Evolutionary conservation across 2,329 filamentous ascomycete species (phyloP), one percentile per base, ranked within the genome.

Genomic region (Teratosphaeria nubilosa): DNA sequence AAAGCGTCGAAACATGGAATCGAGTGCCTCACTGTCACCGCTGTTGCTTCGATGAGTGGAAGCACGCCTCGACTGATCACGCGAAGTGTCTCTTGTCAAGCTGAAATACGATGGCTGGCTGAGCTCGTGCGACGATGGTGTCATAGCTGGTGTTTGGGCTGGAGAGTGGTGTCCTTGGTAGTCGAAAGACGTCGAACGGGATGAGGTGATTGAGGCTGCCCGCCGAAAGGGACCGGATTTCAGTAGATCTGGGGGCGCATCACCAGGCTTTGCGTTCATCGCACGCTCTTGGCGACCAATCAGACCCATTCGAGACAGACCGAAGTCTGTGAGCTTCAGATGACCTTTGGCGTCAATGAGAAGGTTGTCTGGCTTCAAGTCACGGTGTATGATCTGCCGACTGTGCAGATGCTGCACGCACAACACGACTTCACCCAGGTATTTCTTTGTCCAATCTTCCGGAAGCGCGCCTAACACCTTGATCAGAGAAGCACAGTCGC

Each of bases 401-500:
- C 86, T 90, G 75, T 99, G 94, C 53, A 99, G 79, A 77, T 99
- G 91, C 71, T 99, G 91, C 41, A 99, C 90, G 20, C 95, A 94
- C n/a, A 97, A 80, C 55, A 99, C 86, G 51, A 99, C 92, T 75
- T 99, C 94, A 2, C 90, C 94, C 45, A 97, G 81, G 70, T 99
- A 99, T 71, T 96, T 97, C 77, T 95, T 95, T 3, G 90, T 91
- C 95, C 95, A 99, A 65, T 97, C 92, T 75, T 99, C 95, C 0
- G 91, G 88, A 24, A 99, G 79, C 2, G 90, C 91, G 31, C 91
- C 91, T 1, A 99, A 81, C 27, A 96, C 86, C 72, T 97, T 99
- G 76, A 97, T 94, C 56, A 99, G 79, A 5, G 94, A 96, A 54
- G 95, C 94, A 71, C 92, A 99, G 69, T 99, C 94, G 52, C 94